Percentiles rank a stretch among this genome's conserved stretches.
These are phyloP conservation scores for Ziziphus jujuba DNA, from an alignment of 306 rosid species.

Conservation along the genomic window DNA sequence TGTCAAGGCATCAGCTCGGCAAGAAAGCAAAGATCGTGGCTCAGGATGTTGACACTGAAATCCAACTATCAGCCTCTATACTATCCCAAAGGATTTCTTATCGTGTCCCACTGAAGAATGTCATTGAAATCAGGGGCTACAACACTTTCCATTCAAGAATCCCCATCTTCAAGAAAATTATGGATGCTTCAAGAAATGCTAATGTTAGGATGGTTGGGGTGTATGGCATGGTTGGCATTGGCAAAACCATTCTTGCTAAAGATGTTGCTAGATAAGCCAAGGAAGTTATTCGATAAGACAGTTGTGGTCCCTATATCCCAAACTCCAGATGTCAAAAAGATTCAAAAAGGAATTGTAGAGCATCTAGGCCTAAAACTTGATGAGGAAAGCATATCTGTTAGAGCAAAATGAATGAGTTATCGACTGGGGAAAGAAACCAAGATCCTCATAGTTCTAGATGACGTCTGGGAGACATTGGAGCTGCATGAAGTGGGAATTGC, in stretches of 20 bases:
- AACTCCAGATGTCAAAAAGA: too few species aligned
- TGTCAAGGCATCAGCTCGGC: too few species aligned
- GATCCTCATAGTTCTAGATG: too few species aligned
- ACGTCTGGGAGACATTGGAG: too few species aligned
- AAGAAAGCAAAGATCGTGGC: background rate
- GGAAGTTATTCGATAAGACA: background rate
- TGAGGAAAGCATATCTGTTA: too few species aligned
- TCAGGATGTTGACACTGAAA: background rate
- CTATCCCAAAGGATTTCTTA: background rate
- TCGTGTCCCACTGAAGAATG: background rate
- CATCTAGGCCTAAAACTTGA: too few species aligned
- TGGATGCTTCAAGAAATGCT: background rate
- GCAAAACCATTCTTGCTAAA: conserved; percentile 8
- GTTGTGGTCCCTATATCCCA: too few species aligned
- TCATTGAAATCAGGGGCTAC: background rate
- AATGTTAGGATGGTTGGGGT: background rate
- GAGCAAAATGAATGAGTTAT: too few species aligned
- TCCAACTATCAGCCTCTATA: too few species aligned
- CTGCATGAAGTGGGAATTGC: too few species aligned
- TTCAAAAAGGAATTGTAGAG: too few species aligned
- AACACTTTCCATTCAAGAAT: background rate
- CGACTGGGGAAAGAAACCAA: too few species aligned
- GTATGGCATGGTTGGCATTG: background rate
- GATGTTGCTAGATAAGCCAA: background rate
- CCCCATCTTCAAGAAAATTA: background rate